phyloP scores from a whole-genome alignment of 2,329 filamentous ascomycete genomes.

The Neurospora sp. region DNA sequence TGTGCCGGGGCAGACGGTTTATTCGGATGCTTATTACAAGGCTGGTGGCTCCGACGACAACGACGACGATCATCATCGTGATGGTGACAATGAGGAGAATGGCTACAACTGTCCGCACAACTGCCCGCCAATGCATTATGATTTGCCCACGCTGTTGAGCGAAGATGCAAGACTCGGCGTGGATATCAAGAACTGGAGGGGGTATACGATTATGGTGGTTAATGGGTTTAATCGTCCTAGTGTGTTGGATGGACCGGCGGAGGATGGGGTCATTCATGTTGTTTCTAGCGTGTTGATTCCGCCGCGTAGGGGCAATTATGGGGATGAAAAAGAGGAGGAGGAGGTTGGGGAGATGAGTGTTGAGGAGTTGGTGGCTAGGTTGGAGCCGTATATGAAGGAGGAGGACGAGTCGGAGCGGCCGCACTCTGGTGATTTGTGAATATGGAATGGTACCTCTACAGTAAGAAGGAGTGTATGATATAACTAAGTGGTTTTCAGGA shows the following conservation, averaged over 20 bases:
- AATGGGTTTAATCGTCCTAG: conserved; percentile 62
- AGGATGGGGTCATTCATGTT: conserved; percentile 77
- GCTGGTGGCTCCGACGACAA: conserved; percentile 1
- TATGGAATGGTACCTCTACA: neutral
- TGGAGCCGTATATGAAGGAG: conserved; percentile 14
- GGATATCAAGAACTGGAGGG: conserved; percentile 59
- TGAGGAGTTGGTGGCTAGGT: conserved; percentile 12
- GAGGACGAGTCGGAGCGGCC: conserved; percentile 1
- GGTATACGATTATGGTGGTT: conserved; percentile 61
- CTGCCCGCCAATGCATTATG: conserved; percentile 39
- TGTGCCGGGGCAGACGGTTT: conserved; percentile 64
- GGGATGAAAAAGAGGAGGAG: conserved; percentile 37
- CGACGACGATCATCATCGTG: no score
- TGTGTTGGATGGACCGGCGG: conserved; percentile 60
- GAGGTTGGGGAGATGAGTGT: conserved; percentile 33
- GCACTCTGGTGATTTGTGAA: neutral
- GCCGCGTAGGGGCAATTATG: conserved; percentile 43
- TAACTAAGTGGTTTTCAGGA: no score
- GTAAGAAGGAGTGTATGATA: neutral
- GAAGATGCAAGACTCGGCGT: conserved; percentile 56
- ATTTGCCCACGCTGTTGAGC: conserved; percentile 60
- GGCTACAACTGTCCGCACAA: neutral
- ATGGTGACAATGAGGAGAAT: conserved; percentile 9
- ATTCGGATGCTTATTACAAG: conserved; percentile 73
- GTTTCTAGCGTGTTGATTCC: conserved; percentile 66